phyloP scores from a whole-genome alignment of 768 basidiomycete genomes.

The Aureoboletus auriporus region DNA sequence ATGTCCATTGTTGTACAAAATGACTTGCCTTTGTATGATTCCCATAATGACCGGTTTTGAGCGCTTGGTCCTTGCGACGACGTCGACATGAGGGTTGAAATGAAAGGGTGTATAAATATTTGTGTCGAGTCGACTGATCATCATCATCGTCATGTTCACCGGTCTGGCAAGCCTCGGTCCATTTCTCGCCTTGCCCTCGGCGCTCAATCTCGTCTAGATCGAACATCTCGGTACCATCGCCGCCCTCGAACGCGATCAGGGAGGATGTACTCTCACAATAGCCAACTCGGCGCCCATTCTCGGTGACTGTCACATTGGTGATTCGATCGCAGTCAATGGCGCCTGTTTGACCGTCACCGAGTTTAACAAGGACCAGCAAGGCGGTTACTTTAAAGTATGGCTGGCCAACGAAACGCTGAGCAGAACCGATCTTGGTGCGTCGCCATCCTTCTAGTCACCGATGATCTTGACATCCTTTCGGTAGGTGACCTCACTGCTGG shows the following conservation, averaged over 20 bases:
- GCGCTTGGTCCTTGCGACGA: slow-evolving; percentile 5
- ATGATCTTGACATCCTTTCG: slow-evolving; percentile 4
- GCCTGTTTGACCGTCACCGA: slow-evolving; percentile 88
- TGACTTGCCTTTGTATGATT: slow-evolving; percentile 40
- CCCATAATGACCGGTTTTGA: slow-evolving; percentile 33
- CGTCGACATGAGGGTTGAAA: slow-evolving; percentile 15
- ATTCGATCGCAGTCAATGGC: slow-evolving; percentile 90
- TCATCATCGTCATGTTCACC: slow-evolving; percentile 57
- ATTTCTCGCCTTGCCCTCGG: neutral
- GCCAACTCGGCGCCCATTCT: slow-evolving; percentile 68
- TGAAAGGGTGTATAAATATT: neutral
- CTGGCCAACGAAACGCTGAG: slow-evolving; percentile 93
- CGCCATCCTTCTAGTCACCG: neutral
- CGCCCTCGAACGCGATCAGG: slow-evolving; percentile 55
- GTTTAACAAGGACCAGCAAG: slow-evolving; percentile 58
- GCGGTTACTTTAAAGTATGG: slow-evolving; percentile 91
- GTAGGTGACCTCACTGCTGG: slow-evolving; percentile 76
- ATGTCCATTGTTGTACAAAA: neutral
- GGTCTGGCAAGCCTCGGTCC: slow-evolving; percentile 54
- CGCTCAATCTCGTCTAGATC: slow-evolving; percentile 48
- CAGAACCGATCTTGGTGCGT: slow-evolving; percentile 82
- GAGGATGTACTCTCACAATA: slow-evolving; percentile 83
- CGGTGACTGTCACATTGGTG: slow-evolving; percentile 86
- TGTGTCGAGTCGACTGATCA: neutral
- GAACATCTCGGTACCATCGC: slow-evolving; percentile 83